phyloP scores from a whole-genome alignment of 2,329 filamentous ascomycete genomes.

The Pseudogymnoascus sp. region DNA sequence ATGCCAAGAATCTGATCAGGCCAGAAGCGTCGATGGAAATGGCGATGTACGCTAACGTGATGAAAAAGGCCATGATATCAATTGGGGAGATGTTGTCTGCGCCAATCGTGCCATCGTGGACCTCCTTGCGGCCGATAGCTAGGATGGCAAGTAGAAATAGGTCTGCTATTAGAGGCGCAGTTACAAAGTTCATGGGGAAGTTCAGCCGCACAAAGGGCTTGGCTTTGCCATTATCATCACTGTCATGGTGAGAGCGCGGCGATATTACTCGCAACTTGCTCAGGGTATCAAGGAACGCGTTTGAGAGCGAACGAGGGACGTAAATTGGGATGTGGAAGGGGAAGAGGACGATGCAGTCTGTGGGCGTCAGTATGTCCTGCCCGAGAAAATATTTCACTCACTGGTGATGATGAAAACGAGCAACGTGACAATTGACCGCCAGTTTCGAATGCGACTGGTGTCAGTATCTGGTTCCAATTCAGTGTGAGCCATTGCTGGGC shows the following conservation, averaged over 20 bases:
- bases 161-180: conserved; percentile 63
- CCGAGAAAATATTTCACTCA: conserved; percentile 38
- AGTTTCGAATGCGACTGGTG: conserved; percentile 52
- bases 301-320: conserved; percentile 45
- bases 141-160: conserved; percentile 64
- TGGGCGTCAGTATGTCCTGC: not conserved
- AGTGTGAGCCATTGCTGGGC: not conserved
- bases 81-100: conserved; percentile 60
- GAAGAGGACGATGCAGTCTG: conserved; percentile 64
- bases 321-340: conserved; percentile 60
- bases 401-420: conserved; percentile 64
- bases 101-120: conserved; percentile 62
- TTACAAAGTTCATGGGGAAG: conserved; percentile 65
- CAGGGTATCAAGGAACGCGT: conserved; percentile 39
- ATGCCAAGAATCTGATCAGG: conserved; percentile 63
- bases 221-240: conserved; percentile 25
- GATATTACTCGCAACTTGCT: conserved; percentile 47
- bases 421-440: conserved; percentile 65
- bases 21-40: conserved; percentile 73
- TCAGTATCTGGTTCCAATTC: conserved; percentile 34
- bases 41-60: conserved; percentile 68
- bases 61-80: conserved; percentile 70
- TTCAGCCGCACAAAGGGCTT: conserved; percentile 42
- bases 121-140: conserved; percentile 61
- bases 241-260: conserved; percentile 26